phyloP scores from a whole-genome alignment of 805 yeast genomes.

The Ogataea dorogensis region DNA sequence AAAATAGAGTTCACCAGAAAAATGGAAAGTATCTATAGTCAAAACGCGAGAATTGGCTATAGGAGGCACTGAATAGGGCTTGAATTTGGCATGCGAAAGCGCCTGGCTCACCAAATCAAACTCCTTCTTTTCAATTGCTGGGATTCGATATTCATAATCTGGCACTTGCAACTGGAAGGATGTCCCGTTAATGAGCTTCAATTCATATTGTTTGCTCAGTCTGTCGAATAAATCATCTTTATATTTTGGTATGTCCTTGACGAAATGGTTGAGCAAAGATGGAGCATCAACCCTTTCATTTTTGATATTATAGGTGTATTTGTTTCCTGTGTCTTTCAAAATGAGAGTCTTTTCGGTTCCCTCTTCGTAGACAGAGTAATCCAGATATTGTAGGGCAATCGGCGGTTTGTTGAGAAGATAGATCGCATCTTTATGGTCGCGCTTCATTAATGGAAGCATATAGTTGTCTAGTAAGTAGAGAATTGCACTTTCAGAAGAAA shows the following conservation, averaged over 20 bases:
- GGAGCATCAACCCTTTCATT: slow-evolving; percentile 24
- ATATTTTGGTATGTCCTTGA: slow-evolving; percentile 21
- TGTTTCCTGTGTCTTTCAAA: slow-evolving; percentile 26
- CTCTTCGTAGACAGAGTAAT: slow-evolving; percentile 17
- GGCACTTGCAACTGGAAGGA: slow-evolving; percentile 18
- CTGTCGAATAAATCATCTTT: slow-evolving; percentile 23
- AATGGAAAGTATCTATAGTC: slow-evolving; percentile 38
- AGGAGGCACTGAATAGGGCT: slow-evolving; percentile 20
- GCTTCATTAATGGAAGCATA: slow-evolving; percentile 25
- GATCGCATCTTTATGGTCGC: slow-evolving; percentile 19
- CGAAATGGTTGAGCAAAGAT: slow-evolving; percentile 24
- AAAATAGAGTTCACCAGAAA: slow-evolving; percentile 44
- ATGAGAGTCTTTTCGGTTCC: slow-evolving; percentile 20
- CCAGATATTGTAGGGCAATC: slow-evolving; percentile 31
- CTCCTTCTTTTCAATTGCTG: slow-evolving; percentile 11
- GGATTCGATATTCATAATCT: slow-evolving; percentile 10
- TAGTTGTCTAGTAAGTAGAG: slow-evolving; percentile 41
- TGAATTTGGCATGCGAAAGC: slow-evolving; percentile 7
- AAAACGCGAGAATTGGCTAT: slow-evolving; percentile 13
- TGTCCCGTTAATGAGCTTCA: slow-evolving; percentile 24
- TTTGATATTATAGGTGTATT: slow-evolving; percentile 18
- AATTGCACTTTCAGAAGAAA: slow-evolving; percentile 43
- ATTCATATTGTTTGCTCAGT: slow-evolving; percentile 18
- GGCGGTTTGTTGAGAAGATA: slow-evolving; percentile 26
- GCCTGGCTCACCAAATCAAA: slow-evolving; percentile 18